Percentiles rank a stretch among this genome's conserved stretches.
Conservation (phyloP, 768 basidiomycete genomes). For the Termitomyces sp. region DNA sequence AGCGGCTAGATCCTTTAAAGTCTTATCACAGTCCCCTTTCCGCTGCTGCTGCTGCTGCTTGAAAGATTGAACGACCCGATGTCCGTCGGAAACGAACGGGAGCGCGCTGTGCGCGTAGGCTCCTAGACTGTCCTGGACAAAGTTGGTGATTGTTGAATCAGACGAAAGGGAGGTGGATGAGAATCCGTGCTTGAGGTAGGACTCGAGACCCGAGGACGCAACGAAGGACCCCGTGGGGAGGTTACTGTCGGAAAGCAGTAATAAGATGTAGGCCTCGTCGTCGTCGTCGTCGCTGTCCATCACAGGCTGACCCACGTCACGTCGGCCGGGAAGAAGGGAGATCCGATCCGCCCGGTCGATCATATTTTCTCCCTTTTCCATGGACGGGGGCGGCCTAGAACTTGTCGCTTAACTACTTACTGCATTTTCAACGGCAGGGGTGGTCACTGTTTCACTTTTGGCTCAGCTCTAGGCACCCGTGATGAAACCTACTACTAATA, state of each 20-base stretch:
- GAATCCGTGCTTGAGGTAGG: conserved; percentile 85
- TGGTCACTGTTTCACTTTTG: too few species aligned
- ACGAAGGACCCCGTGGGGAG: conserved; percentile 97
- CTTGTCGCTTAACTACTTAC: too few species aligned
- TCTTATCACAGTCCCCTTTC: conserved; percentile 14
- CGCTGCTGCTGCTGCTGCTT: background rate
- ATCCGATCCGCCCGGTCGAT: conserved; percentile 4
- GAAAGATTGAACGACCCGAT: conserved; percentile 33
- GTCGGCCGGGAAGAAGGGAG: background rate
- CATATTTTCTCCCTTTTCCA: background rate
- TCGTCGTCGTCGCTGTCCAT: conserved; percentile 27
- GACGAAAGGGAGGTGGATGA: conserved; percentile 19
- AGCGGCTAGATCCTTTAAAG: conserved; percentile 38
- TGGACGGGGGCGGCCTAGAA: background rate
- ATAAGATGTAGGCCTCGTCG: conserved; percentile 59
- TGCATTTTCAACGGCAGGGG: too few species aligned
- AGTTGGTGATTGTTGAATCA: conserved; percentile 36
- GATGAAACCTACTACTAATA: conserved; percentile 23
- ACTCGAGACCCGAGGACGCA: conserved; percentile 90
- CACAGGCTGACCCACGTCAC: too few species aligned
- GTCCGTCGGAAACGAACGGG: conserved; percentile 74
- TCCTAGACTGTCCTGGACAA: conserved; percentile 66
- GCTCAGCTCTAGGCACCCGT: too few species aligned
- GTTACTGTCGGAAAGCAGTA: conserved; percentile 86
- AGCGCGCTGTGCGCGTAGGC: conserved; percentile 75